These are phyloP conservation scores for Neospermospora avenae DNA, from an alignment of 2,329 filamentous ascomycete species.

Conservation along the genomic window DNA sequence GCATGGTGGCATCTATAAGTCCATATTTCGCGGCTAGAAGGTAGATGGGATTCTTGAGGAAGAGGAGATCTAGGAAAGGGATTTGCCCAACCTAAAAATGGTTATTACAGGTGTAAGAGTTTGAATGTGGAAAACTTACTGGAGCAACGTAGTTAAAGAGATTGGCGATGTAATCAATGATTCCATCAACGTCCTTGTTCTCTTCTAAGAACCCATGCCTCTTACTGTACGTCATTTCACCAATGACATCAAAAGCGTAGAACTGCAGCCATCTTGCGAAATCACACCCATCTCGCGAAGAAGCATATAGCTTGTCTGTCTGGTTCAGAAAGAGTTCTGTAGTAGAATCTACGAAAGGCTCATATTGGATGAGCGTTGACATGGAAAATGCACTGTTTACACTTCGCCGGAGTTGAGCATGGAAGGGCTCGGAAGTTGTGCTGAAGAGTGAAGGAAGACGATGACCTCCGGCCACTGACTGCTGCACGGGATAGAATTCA, in stretches of 20 bases:
- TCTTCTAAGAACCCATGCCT: constrained; percentile 72
- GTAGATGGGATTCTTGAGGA: constrained; percentile 73
- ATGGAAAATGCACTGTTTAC: constrained; percentile 77
- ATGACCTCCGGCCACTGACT: constrained; percentile 66
- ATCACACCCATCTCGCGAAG: constrained; percentile 46
- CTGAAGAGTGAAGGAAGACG: constrained; percentile 72
- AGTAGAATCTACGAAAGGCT: constrained; percentile 75
- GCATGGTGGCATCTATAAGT: constrained; percentile 65
- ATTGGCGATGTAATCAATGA: constrained; percentile 60
- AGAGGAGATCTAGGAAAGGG: constrained; percentile 64
- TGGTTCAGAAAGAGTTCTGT: constrained; percentile 66
- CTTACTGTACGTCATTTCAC: constrained; percentile 73
- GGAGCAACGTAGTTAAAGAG: constrained; percentile 71
- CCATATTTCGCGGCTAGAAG: constrained; percentile 66
- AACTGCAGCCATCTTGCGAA: constrained; percentile 74
- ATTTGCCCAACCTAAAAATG: constrained; percentile 68
- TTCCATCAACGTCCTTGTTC: constrained; percentile 72
- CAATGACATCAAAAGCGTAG: constrained; percentile 80
- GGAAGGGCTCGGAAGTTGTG: constrained; percentile 71
- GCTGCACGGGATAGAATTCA: constrained; percentile 77
- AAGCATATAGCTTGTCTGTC: constrained; percentile 54
- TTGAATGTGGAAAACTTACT: constrained; percentile 41
- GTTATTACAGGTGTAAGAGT: constrained; percentile 53
- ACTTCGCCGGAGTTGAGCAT: constrained; percentile 69
- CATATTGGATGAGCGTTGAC: constrained; percentile 73